phyloP scores from a whole-genome alignment of 805 yeast species.

The Suhomyces vadensis region DNA sequence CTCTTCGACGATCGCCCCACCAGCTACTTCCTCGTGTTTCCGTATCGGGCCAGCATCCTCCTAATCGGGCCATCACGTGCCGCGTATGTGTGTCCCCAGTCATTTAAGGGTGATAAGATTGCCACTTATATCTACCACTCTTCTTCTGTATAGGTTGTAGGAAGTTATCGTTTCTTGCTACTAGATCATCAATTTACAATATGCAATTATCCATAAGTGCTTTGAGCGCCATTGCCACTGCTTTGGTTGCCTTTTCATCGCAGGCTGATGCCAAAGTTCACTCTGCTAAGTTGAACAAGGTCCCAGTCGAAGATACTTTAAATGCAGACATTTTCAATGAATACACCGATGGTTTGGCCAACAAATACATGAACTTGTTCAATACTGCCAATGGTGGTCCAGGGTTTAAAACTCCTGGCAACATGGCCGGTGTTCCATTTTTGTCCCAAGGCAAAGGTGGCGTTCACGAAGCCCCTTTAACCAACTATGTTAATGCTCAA shows the following conservation, averaged over 20 bases:
- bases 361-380: constrained; percentile 57
- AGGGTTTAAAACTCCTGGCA: constrained; percentile 18
- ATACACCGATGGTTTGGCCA: constrained; percentile 59
- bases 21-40: background rate
- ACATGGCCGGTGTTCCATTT: constrained; percentile 45
- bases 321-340: constrained; percentile 51
- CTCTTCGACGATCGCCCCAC: background rate
- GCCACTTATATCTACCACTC: constrained; percentile 8
- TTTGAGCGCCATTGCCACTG: constrained; percentile 45
- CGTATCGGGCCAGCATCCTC: background rate
- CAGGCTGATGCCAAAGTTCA: constrained; percentile 51
- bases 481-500: constrained; percentile 94
- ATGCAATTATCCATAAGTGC: constrained; percentile 39
- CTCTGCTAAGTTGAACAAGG: constrained; percentile 59
- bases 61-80: background rate
- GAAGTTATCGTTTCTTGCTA: background rate
- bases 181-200: constrained; percentile 5
- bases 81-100: background rate
- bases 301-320: constrained; percentile 56
- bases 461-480: constrained; percentile 78
- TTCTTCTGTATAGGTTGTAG: background rate
- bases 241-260: constrained; percentile 33
- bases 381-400: constrained; percentile 38
- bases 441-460: constrained; percentile 21
- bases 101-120: constrained; percentile 8